Base-by-base conservation (phyloP, 768 basidiomycete species). In the Suillus tomentosus region DNA sequence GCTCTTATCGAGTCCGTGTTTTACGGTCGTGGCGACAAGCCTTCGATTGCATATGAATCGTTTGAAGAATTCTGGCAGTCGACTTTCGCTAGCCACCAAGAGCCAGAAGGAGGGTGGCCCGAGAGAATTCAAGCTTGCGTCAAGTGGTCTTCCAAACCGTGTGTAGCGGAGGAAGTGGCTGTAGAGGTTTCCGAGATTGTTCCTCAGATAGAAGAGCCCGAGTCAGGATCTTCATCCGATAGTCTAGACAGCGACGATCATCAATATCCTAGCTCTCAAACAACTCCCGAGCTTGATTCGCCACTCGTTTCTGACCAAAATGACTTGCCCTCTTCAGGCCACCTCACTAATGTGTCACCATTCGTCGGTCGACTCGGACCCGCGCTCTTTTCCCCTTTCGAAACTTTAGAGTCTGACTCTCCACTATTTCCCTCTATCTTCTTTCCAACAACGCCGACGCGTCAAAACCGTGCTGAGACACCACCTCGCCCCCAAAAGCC, bases 1-100 rank as follows among this genome's bases (percentile, higher is more conserved):
- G 72, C 81, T 7, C 68, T 91, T 3, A 69, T 93, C 9, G 83
- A 81, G 65, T 84, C 89, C 3, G 83, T 84, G 31, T 89, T 94
- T 67, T 66, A 69, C 37, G 82, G 85, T 17, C 81, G 85, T 5
- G 62, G 71, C 8, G 81, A 83, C 58, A 86, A 84, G 61, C 81
- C 83, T 3, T 68, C 67, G 0, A 71, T 78, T 3, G 77, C 82
- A 4, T 72, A 74, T 14, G 82, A 85, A 7, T 80, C 86, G 3
- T 91, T 93, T 69, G 71, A 71, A 8, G 84, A 84, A 37, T 89
- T 88, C 70, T 92, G 91, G 91, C 72, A 79, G 17, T 67, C 77
- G 2, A 78, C 79, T 3, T 90, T 81, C 65, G 78, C 78, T 13
- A 60, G 72, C 2, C 42, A 78, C 27, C 66, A 77, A 3, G 74